These are phyloP conservation scores for Boletus tomentosulus DNA, from an alignment of 768 basidiomycete genomes.

Conservation along the genomic window DNA sequence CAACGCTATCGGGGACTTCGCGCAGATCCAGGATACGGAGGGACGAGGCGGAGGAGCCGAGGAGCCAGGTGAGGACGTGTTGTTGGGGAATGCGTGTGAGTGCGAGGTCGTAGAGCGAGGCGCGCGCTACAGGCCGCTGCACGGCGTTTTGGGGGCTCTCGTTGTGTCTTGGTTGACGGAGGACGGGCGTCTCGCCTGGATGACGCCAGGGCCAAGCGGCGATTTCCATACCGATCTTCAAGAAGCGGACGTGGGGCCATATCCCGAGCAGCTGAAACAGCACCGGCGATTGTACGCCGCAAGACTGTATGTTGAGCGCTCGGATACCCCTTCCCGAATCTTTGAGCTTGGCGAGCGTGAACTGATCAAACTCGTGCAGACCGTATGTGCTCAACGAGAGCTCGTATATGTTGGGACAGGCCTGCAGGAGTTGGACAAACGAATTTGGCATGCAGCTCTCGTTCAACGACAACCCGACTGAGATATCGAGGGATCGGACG, in stretches of 20 bases:
- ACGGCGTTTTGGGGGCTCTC: too few species aligned
- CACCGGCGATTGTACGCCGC: conserved; percentile 41
- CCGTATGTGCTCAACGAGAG: conserved; percentile 24
- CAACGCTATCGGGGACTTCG: conserved; percentile 29
- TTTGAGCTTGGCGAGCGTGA: conserved; percentile 24
- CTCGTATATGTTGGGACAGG: conserved; percentile 34
- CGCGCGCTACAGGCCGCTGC: conserved; percentile 7
- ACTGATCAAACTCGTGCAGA: conserved; percentile 28
- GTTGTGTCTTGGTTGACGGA: conserved; percentile 1
- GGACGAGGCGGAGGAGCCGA: conserved; percentile 31
- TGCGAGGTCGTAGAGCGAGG: conserved; percentile 39
- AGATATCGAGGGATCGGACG: conserved; percentile 23
- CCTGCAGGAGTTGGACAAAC: conserved; percentile 19
- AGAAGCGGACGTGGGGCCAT: conserved; percentile 36
- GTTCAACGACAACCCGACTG: conserved; percentile 6
- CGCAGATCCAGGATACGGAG: conserved; percentile 41
- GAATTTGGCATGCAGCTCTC: neutral
- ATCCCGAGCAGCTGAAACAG: conserved; percentile 40
- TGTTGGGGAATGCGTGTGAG: conserved; percentile 33
- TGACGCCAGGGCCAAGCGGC: conserved; percentile 31
- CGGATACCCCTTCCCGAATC: conserved; percentile 25
- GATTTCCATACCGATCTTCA: conserved; percentile 38
- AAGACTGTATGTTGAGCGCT: conserved; percentile 31
- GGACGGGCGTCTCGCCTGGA: conserved; percentile 10
- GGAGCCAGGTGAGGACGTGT: conserved; percentile 36